Evolutionary conservation across 148 eudicot genomes (phyloP).

Genomic region (Camellia japonica): DNA sequence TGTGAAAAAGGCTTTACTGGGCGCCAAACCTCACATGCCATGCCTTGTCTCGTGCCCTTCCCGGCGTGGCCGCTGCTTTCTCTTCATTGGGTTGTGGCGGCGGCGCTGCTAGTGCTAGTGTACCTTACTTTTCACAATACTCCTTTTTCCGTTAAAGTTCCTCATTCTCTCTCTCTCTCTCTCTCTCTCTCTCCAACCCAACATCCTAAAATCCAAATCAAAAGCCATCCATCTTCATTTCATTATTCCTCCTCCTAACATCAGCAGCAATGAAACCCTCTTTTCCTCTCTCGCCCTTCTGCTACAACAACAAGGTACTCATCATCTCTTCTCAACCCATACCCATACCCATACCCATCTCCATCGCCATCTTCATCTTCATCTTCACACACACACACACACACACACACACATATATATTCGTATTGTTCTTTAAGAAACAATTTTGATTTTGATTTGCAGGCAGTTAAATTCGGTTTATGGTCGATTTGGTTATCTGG

Average conservation of each 20-base stretch:
- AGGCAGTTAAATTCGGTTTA: slow-evolving; percentile 56
- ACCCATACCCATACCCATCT: not conserved
- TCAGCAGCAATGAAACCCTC: slow-evolving; percentile 22
- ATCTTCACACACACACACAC: not conserved
- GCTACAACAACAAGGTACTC: slow-evolving; percentile 34
- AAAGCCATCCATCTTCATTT: not conserved
- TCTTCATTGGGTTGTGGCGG: not conserved
- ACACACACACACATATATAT: no score
- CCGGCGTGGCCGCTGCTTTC: not conserved
- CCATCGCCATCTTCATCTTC: not conserved
- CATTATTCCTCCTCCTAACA: not conserved
- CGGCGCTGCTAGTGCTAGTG: not conserved
- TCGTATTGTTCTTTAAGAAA: not conserved
- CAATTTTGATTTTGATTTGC: slow-evolving; percentile 21
- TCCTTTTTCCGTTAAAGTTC: slow-evolving; percentile 23
- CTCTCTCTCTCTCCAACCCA: not conserved
- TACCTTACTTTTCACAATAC: not conserved
- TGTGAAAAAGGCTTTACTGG: no score
- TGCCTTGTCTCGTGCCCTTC: not conserved
- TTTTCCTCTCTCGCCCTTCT: slow-evolving; percentile 16
- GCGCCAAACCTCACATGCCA: slow-evolving; percentile 15
- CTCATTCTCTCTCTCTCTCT: slow-evolving; percentile 3
- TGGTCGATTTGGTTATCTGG: slow-evolving; percentile 81
- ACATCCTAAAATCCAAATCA: not conserved
- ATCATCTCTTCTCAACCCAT: not conserved